Percentiles rank a stretch among this genome's conserved stretches.
Conservation (phyloP, 164 flowering plant genomes). For the Saururus chinensis region DNA sequence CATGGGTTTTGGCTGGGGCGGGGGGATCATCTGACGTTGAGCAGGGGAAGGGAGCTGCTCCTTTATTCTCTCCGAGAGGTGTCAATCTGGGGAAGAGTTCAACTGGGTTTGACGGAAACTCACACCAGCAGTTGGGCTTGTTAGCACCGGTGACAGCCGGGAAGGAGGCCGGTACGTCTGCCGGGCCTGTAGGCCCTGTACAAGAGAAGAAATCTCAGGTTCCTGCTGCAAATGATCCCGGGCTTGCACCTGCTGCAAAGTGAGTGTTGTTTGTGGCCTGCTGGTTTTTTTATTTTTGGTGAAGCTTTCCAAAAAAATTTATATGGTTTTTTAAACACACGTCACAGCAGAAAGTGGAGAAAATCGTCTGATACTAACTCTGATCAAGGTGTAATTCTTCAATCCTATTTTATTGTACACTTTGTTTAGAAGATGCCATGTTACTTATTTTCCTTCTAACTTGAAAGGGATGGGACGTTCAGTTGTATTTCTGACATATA, state of each 20-base stretch:
- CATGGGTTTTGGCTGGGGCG: constrained; percentile 51
- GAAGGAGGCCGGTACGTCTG: constrained; percentile 24
- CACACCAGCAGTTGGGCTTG: constrained; percentile 17
- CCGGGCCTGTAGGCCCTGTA: constrained; percentile 22
- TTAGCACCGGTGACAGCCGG: constrained; percentile 1
- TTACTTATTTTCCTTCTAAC: too few species aligned
- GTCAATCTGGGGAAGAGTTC: constrained; percentile 10
- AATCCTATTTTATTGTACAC: background rate
- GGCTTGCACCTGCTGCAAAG: constrained; percentile 52
- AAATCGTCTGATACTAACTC: background rate
- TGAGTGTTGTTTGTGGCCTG: constrained; percentile 10
- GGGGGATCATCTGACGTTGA: constrained; percentile 41
- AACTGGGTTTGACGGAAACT: constrained; percentile 20
- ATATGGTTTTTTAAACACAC: background rate
- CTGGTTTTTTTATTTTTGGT: background rate
- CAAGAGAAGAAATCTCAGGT: constrained; percentile 36
- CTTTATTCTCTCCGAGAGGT: constrained; percentile 36
- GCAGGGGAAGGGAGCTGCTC: constrained; percentile 22
- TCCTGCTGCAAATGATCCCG: constrained; percentile 30
- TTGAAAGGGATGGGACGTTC: too few species aligned
- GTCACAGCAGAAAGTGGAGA: background rate
- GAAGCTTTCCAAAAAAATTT: background rate
- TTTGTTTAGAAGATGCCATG: background rate
- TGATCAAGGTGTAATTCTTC: background rate
- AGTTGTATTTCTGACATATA: too few species aligned